These are phyloP conservation scores for Fusarium sp. DNA, from an alignment of 2,329 filamentous ascomycete genomes.

Conservation along the genomic window DNA sequence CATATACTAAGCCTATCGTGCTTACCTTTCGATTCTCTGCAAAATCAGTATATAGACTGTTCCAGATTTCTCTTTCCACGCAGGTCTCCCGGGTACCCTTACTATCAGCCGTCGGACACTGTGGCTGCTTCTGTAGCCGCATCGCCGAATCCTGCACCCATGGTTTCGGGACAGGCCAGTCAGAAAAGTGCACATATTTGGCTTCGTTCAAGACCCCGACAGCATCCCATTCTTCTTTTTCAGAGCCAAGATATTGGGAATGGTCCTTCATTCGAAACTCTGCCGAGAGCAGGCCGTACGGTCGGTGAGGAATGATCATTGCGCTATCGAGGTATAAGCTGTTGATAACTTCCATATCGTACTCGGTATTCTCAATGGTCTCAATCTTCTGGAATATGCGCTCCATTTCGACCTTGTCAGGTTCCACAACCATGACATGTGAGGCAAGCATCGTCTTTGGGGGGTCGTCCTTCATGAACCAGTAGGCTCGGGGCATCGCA, in stretches of 20 bases:
- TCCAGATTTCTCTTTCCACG: slow-evolving; percentile 30
- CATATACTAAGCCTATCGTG: fast-evolving
- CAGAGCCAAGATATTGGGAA: slow-evolving; percentile 54
- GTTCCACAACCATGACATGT: slow-evolving; percentile 69
- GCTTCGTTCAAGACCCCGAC: slow-evolving; percentile 65
- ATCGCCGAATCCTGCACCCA: slow-evolving; percentile 47
- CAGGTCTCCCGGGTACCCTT: slow-evolving; percentile 6
- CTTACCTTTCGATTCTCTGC: slow-evolving; percentile 22
- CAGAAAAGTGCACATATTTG: slow-evolving; percentile 77
- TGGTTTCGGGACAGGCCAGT: slow-evolving; percentile 77
- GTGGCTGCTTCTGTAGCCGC: slow-evolving; percentile 4
- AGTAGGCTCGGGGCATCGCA: slow-evolving; percentile 80
- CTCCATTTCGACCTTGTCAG: slow-evolving; percentile 64
- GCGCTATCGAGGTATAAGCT: slow-evolving; percentile 69
- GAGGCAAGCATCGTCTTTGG: slow-evolving; percentile 66
- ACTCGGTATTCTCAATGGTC: slow-evolving; percentile 52
- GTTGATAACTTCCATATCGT: slow-evolving; percentile 78
- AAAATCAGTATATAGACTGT: slow-evolving; percentile 31
- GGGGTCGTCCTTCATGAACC: slow-evolving; percentile 63
- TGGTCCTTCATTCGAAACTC: slow-evolving; percentile 70
- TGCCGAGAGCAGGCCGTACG: slow-evolving; percentile 70
- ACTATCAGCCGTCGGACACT: background rate
- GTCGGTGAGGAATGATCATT: slow-evolving; percentile 72
- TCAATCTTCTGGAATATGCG: slow-evolving; percentile 48
- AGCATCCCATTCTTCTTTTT: slow-evolving; percentile 68